Percentiles rank a stretch among this genome's conserved stretches.
phyloP scores from a whole-genome alignment of 371 early-diverging fungal species.

The Saksenaea vasiformis region DNA sequence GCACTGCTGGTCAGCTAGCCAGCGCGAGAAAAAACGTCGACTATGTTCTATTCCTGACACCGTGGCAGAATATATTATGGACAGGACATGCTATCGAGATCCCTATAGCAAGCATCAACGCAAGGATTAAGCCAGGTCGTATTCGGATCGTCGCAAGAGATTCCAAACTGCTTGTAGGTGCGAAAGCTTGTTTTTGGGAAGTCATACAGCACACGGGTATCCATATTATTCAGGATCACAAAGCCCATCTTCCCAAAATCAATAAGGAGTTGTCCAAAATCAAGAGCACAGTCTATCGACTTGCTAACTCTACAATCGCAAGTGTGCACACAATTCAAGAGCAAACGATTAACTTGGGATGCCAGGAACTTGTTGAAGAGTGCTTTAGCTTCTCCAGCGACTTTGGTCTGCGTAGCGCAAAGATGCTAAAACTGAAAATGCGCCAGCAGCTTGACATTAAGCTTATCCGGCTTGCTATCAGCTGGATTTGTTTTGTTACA shows the following conservation, averaged over 20 bases:
- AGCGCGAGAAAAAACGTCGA: conserved; percentile 26
- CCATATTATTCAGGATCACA: conserved; percentile 57
- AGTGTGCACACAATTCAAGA: conserved; percentile 57
- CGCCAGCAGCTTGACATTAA: conserved; percentile 59
- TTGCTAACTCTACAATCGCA: conserved; percentile 57
- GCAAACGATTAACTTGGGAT: conserved; percentile 50
- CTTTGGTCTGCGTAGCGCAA: conserved; percentile 68
- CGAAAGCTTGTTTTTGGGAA: conserved; percentile 50
- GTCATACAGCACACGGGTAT: conserved; percentile 50
- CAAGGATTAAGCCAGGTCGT: conserved; percentile 63
- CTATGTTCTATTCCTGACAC: conserved; percentile 58
- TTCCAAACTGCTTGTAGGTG: conserved; percentile 41
- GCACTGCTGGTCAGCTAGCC: background rate
- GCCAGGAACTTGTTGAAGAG: conserved; percentile 78
- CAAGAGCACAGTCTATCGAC: conserved; percentile 56
- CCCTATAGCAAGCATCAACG: conserved; percentile 42
- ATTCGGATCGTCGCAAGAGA: conserved; percentile 65
- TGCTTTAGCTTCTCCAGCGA: conserved; percentile 83
- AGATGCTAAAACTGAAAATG: conserved; percentile 58
- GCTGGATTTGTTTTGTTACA: conserved; percentile 84
- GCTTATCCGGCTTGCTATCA: conserved; percentile 72
- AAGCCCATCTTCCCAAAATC: conserved; percentile 58
- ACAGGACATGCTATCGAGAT: conserved; percentile 51
- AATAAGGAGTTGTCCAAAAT: conserved; percentile 62
- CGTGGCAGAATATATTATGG: conserved; percentile 63